A percentile compares a stretch with the other conserved stretches of the same genome.
These are phyloP conservation scores for Fomitiporia mediterranea DNA, from an alignment of 1,284 basidiomycete species.

Conservation along the genomic window DNA sequence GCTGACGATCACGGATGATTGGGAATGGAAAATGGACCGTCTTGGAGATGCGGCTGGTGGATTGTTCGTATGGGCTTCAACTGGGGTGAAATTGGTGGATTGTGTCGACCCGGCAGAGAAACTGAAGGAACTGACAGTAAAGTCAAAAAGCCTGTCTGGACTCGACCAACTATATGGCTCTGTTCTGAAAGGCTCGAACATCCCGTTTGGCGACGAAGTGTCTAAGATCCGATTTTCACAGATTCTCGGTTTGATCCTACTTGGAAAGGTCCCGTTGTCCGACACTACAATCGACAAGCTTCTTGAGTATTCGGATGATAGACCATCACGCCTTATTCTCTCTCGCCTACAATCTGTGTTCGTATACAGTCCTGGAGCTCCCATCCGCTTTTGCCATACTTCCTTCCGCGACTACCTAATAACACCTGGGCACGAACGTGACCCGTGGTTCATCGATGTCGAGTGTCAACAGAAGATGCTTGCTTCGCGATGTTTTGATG, in stretches of 20 bases:
- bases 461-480: no score
- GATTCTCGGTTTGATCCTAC: not conserved
- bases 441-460: not conserved
- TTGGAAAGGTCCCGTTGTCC: not conserved
- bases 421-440: not conserved
- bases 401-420: no score
- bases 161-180: not conserved
- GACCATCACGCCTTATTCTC: not conserved
- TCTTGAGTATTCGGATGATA: not conserved
- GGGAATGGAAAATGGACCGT: not conserved
- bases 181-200: not conserved
- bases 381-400: no score
- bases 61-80: constrained; percentile 8
- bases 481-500: no score
- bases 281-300: not conserved
- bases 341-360: not conserved
- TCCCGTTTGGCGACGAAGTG: not conserved
- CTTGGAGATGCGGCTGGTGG: not conserved
- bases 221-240: not conserved
- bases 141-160: no score
- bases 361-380: not conserved
- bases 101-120: not conserved
- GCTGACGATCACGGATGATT: not conserved
- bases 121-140: not conserved
- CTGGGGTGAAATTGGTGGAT: constrained; percentile 1